Conservation (phyloP, 1,284 basidiomycete genomes). For the Porodaedalea pini region DNA sequence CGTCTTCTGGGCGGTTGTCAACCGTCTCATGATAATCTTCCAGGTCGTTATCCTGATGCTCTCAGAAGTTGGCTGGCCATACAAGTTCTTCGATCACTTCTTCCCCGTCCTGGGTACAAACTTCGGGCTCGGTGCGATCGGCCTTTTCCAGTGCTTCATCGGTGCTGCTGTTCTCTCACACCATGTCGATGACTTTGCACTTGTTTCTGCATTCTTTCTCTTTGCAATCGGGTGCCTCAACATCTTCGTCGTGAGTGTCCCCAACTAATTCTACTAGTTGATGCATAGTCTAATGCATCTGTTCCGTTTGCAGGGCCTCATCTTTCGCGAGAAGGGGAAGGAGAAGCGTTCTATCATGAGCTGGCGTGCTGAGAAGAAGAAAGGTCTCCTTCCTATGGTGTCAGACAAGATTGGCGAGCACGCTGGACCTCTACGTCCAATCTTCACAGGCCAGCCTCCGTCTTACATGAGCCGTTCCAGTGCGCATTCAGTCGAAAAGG, state of each 20-base stretch:
- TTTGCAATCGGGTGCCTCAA: conserved; percentile 84
- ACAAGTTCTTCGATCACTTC: conserved; percentile 67
- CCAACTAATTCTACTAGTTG: background rate
- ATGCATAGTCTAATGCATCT: background rate
- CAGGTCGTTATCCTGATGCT: conserved; percentile 72
- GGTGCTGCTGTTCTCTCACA: conserved; percentile 80
- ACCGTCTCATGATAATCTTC: conserved; percentile 76
- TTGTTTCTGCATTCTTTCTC: conserved; percentile 82
- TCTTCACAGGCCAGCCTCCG: conserved; percentile 41
- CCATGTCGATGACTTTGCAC: conserved; percentile 72
- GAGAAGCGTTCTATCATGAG: conserved; percentile 58
- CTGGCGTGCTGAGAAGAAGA: conserved; percentile 58
- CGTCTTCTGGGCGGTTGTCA: conserved; percentile 82
- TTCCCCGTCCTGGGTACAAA: conserved; percentile 84
- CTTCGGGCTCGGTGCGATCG: conserved; percentile 80
- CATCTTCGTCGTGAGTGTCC: conserved; percentile 57
- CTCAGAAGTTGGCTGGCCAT: conserved; percentile 75
- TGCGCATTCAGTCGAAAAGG: conserved; percentile 1
- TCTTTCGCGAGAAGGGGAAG: conserved; percentile 65
- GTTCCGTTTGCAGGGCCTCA: conserved; percentile 42
- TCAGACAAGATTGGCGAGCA: conserved; percentile 29
- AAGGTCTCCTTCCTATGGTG: conserved; percentile 52
- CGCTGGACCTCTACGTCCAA: conserved; percentile 32
- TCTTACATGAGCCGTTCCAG: conserved; percentile 29
- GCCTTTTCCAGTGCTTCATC: conserved; percentile 78